A percentile compares a stretch with the other conserved stretches of the same genome.
Conservation (phyloP, 345 rosid species). For the Adansonia digitata region DNA sequence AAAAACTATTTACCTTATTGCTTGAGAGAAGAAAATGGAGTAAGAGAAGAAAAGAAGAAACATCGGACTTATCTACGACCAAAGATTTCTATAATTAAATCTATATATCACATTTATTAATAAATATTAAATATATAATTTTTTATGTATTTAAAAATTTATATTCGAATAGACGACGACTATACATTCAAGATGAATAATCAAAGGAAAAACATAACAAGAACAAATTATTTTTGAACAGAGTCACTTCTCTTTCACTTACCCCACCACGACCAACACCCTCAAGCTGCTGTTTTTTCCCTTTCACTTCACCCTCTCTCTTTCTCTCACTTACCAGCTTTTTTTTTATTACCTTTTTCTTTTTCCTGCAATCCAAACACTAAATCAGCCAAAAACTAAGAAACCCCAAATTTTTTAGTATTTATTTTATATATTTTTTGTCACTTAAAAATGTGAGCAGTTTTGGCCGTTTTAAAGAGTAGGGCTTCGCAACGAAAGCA, state of each 20-base stretch:
- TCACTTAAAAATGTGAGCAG: conserved; percentile 2
- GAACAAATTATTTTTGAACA: neutral
- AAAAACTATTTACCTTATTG: too few species aligned
- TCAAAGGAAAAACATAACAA: neutral
- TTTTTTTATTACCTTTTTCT: too few species aligned
- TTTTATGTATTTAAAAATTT: too few species aligned
- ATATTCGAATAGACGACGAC: too few species aligned
- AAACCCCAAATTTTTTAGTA: too few species aligned
- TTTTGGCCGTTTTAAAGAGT: neutral
- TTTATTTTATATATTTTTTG: too few species aligned
- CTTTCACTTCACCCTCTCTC: neutral
- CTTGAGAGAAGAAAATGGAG: too few species aligned
- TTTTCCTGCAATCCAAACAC: conserved; percentile 3
- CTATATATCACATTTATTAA: too few species aligned
- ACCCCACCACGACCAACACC: neutral
- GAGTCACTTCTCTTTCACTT: conserved; percentile 2
- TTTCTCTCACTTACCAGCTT: neutral
- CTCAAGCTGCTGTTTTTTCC: conserved; percentile 1
- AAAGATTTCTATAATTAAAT: too few species aligned
- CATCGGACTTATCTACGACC: too few species aligned
- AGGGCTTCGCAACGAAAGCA: neutral
- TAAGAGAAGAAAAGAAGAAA: too few species aligned
- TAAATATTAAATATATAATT: too few species aligned
- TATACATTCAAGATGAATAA: neutral
- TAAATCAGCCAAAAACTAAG: neutral